A percentile compares a stretch with the other conserved stretches of the same genome.
Evolutionary conservation across 768 basidiomycete genomes (phyloP).

Genomic region (Rhodotorula graminis): DNA sequence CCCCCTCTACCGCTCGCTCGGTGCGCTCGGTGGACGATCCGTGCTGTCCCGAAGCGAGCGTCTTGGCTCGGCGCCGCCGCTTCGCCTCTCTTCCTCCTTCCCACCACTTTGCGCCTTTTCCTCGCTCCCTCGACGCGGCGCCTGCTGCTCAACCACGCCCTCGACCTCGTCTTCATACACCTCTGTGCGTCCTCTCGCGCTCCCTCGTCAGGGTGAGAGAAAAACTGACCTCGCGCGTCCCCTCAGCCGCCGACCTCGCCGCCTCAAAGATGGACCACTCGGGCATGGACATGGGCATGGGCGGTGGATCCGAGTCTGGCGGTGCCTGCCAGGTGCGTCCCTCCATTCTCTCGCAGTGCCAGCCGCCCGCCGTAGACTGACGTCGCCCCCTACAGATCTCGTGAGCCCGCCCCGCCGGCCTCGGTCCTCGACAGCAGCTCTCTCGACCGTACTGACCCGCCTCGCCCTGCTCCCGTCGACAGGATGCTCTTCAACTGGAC

Average conservation of each 20-base stretch:
- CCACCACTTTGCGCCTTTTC: background rate
- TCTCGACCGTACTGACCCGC: background rate
- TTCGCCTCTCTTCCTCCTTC: background rate
- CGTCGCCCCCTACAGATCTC: conserved; percentile 23
- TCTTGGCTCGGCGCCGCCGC: no score
- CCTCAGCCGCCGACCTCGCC: background rate
- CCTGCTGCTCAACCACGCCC: background rate
- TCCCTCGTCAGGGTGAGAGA: background rate
- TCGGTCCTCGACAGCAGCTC: background rate
- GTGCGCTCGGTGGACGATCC: background rate
- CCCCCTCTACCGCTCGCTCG: no score
- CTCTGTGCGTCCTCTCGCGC: background rate
- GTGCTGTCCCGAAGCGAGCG: background rate
- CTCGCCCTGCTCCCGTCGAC: no score
- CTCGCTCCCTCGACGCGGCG: background rate
- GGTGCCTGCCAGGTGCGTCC: background rate
- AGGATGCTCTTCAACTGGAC: conserved; percentile 47
- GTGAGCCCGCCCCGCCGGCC: background rate
- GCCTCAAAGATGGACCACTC: background rate
- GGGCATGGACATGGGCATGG: background rate
- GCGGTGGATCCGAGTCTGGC: background rate
- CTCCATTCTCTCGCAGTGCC: background rate
- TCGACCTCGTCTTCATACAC: background rate
- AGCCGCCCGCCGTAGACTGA: background rate
- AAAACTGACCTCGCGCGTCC: background rate